Percentiles rank a stretch among this genome's conserved stretches.
Conservation (phyloP, 306 rosid genomes). For the Prinsepia uniflora region DNA sequence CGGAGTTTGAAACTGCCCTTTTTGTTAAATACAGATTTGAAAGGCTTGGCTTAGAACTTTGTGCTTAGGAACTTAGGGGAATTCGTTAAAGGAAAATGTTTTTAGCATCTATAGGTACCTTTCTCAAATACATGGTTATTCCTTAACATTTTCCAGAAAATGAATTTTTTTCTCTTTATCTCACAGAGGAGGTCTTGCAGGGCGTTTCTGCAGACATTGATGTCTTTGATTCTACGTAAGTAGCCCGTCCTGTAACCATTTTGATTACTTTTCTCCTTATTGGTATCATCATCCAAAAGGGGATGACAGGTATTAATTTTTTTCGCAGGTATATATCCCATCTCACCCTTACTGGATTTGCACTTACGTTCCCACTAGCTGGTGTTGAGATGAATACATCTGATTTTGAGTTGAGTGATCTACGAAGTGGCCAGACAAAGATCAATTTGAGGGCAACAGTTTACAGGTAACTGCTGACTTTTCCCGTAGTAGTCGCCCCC, state of each 20-base stretch:
- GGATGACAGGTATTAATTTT: conserved; percentile 17
- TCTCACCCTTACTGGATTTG: conserved; percentile 85
- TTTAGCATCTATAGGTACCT: conserved; percentile 16
- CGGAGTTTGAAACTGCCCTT: background rate
- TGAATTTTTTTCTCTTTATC: conserved; percentile 26
- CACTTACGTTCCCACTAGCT: conserved; percentile 62
- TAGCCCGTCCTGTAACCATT: conserved; percentile 24
- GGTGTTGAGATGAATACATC: conserved; percentile 35
- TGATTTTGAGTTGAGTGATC: conserved; percentile 28
- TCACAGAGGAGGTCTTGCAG: conserved; percentile 93
- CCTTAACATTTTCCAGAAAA: conserved; percentile 15
- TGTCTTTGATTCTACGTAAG: conserved; percentile 84
- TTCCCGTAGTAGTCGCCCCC: background rate
- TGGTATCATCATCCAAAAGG: conserved; percentile 13
- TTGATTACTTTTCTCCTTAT: background rate
- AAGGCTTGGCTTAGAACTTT: background rate
- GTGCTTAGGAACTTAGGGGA: background rate
- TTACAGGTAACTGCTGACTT: conserved; percentile 45
- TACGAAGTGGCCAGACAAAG: conserved; percentile 59
- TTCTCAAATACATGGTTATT: conserved; percentile 14
- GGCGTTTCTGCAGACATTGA: conserved; percentile 85
- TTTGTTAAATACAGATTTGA: background rate
- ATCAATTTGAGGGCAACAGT: conserved; percentile 77
- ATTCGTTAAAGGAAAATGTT: conserved; percentile 7
- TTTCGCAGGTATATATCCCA: conserved; percentile 60